Conservation (phyloP, 2,329 filamentous ascomycete genomes). For the Microdochium paspali region DNA sequence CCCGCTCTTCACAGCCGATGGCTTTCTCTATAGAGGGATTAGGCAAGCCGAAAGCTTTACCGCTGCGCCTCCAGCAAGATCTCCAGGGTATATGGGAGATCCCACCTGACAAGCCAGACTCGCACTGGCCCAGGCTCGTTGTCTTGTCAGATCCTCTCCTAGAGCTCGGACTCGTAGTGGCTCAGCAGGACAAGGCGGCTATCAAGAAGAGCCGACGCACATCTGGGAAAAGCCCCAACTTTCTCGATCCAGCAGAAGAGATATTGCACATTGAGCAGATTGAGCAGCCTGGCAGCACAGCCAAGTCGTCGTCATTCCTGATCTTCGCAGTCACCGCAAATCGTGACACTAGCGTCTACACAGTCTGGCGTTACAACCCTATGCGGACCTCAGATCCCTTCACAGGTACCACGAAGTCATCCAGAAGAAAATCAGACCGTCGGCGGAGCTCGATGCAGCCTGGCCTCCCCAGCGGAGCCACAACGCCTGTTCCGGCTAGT, state of each 20-base stretch:
- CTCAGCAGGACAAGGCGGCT: conserved; percentile 33
- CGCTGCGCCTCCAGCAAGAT: conserved; percentile 40
- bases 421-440: conserved; percentile 36
- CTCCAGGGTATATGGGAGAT: conserved; percentile 50
- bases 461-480: conserved; percentile 61
- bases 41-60: conserved; percentile 44
- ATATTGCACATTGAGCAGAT: conserved; percentile 72
- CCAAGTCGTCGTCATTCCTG: conserved; percentile 36
- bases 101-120: conserved; percentile 40
- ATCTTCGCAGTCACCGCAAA: conserved; percentile 77
- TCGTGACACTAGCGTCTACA: conserved; percentile 65
- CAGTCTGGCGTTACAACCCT: conserved; percentile 77
- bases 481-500: conserved; percentile 64
- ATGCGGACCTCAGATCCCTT: conserved; percentile 56
- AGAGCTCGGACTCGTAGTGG: conserved; percentile 76
- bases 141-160: conserved; percentile 78
- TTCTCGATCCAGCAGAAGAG: conserved; percentile 70
- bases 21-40: conserved; percentile 48
- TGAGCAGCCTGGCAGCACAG: conserved; percentile 39
- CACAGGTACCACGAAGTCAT: conserved; percentile 33
- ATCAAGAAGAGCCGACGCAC: conserved; percentile 27
- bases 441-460: conserved; percentile 58
- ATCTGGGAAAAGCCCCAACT: conserved; percentile 31
- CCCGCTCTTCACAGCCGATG: conserved; percentile 36
- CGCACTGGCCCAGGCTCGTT: conserved; percentile 66